Conservation (phyloP, 2,329 filamentous ascomycete species). For the Penicillium fuscoglaucum region DNA sequence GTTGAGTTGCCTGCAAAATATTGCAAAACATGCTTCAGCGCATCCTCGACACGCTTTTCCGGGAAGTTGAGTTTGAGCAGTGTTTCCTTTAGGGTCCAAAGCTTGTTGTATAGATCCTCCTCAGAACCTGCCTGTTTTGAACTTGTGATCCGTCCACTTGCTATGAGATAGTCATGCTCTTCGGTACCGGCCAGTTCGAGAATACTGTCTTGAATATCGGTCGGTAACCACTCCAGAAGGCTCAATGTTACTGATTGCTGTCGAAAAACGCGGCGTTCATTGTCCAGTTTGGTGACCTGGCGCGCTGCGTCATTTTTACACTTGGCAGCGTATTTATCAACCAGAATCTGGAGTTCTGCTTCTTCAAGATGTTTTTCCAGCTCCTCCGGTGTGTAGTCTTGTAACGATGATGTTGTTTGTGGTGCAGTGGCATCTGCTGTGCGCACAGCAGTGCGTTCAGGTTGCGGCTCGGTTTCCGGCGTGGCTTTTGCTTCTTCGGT, state of each 20-base stretch:
- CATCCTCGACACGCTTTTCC: constrained; percentile 61
- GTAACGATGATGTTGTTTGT: constrained; percentile 38
- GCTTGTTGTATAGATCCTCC: constrained; percentile 73
- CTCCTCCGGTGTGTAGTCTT: constrained; percentile 75
- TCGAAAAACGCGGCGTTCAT: constrained; percentile 79
- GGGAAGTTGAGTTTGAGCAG: constrained; percentile 70
- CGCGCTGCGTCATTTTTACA: constrained; percentile 75
- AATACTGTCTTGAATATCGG: constrained; percentile 75
- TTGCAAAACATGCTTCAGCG: constrained; percentile 65
- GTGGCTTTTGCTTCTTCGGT: constrained; percentile 32
- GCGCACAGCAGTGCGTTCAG: constrained; percentile 21
- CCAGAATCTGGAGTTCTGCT: constrained; percentile 81
- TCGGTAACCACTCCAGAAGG: constrained; percentile 75
- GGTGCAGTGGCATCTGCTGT: constrained; percentile 16
- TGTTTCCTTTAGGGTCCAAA: constrained; percentile 82
- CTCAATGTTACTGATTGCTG: constrained; percentile 73
- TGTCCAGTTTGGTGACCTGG: constrained; percentile 75
- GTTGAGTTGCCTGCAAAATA: constrained; percentile 63
- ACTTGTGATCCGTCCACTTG: constrained; percentile 27
- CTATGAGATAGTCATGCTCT: constrained; percentile 39
- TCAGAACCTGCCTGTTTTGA: constrained; percentile 56
- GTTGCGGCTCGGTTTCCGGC: constrained; percentile 34
- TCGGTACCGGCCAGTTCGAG: constrained; percentile 60
- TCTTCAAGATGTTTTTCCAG: constrained; percentile 86
- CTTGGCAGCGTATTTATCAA: constrained; percentile 80